phyloP scores from a whole-genome alignment of 2,329 filamentous ascomycete species.

The Chalara sp. region DNA sequence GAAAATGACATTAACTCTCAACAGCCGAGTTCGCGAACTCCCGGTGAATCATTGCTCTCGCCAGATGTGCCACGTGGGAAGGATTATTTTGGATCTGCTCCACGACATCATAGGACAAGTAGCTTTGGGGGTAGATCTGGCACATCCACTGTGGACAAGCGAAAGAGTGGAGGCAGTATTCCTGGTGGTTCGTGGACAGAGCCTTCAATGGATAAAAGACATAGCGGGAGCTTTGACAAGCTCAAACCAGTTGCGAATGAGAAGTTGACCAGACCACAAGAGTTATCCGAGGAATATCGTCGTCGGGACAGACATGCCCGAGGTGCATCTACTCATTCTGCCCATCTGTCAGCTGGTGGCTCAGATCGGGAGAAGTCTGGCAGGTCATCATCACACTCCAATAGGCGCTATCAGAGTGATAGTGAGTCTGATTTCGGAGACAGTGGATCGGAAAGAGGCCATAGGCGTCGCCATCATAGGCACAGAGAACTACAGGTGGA shows the following conservation, averaged over 20 bases:
- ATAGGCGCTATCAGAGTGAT: conserved; percentile 16
- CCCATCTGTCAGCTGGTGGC: conserved; percentile 8
- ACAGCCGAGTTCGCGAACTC: neutral
- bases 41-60: conserved; percentile 36
- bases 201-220: conserved; percentile 14
- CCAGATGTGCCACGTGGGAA: conserved; percentile 32
- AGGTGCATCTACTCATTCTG: conserved; percentile 2
- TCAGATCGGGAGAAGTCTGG: conserved; percentile 13
- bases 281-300: conserved; percentile 18
- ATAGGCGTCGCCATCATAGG: conserved; percentile 9
- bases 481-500: conserved; percentile 9
- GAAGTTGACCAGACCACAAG: conserved; percentile 17
- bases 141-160: conserved; percentile 19
- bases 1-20: conserved; percentile 18
- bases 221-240: conserved; percentile 14
- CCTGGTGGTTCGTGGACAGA: conserved; percentile 14
- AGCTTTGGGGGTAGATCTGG: conserved; percentile 24
- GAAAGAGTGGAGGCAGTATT: conserved; percentile 17
- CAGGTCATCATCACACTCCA: conserved; percentile 14
- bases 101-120: conserved; percentile 26
- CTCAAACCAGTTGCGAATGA: conserved; percentile 16
- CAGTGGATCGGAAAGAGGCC: conserved; percentile 19
- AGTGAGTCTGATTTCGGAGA: conserved; percentile 23
- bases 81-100: conserved; percentile 17
- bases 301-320: conserved; percentile 16